A percentile compares a stretch with the other conserved stretches of the same genome.
phyloP scores from a whole-genome alignment of 495 filamentous ascomycete genomes.

The Apiosordaria backusii region DNA sequence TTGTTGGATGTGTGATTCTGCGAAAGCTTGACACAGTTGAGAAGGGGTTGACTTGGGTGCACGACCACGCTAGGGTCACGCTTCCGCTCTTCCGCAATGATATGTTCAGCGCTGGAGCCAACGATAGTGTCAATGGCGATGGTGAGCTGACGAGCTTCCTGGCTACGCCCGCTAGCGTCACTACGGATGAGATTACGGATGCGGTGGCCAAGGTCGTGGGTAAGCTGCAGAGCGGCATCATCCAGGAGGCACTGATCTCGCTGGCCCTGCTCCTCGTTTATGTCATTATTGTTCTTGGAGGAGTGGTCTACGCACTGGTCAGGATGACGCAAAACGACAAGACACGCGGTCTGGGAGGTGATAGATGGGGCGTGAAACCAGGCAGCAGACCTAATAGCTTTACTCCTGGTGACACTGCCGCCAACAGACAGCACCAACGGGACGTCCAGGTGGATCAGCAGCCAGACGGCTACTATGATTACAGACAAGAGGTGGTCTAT shows the following conservation, averaged over 20 bases:
- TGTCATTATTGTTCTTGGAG: constrained; percentile 71
- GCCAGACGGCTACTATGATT: background rate
- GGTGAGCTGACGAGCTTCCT: constrained; percentile 67
- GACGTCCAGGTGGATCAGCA: background rate
- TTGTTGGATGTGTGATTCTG: constrained; percentile 73
- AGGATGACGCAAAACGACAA: constrained; percentile 49
- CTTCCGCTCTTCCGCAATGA: constrained; percentile 76
- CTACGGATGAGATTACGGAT: constrained; percentile 75
- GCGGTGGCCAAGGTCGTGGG: constrained; percentile 64
- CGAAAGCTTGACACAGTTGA: constrained; percentile 73
- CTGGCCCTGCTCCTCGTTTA: constrained; percentile 66
- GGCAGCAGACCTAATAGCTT: constrained; percentile 4
- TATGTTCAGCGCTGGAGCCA: constrained; percentile 78
- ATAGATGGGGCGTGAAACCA: constrained; percentile 25
- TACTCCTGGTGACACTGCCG: background rate
- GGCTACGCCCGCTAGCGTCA: constrained; percentile 60
- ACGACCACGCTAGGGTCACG: constrained; percentile 75
- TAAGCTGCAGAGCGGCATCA: constrained; percentile 60
- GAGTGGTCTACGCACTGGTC: constrained; percentile 60
- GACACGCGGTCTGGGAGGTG: constrained; percentile 51
- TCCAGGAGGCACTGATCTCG: constrained; percentile 74
- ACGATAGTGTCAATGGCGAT: constrained; percentile 56
- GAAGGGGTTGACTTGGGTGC: constrained; percentile 83
- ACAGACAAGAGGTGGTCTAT: constrained; percentile 23
- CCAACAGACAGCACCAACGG: background rate